Evolutionary conservation across 2,329 filamentous ascomycete genomes (phyloP).

Genomic region (Colletotrichum endophyticum): DNA sequence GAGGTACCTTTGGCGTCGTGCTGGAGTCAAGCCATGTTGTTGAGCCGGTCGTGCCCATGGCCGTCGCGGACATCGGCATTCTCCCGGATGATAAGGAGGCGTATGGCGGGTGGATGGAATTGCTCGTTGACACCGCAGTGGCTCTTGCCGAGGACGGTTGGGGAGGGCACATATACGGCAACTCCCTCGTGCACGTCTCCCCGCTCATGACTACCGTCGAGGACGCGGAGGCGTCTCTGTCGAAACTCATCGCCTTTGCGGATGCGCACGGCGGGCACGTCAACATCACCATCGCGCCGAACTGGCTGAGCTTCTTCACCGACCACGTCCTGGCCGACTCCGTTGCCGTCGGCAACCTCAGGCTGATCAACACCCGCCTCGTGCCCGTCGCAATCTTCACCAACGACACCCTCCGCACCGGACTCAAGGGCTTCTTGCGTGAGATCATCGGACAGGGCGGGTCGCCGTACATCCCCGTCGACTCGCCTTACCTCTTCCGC

Average conservation of each 20-base stretch:
- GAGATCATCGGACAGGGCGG: background rate
- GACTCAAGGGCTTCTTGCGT: background rate
- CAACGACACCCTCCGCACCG: background rate
- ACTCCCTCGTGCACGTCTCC: background rate
- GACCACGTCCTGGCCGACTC: background rate
- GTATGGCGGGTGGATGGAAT: accelerated
- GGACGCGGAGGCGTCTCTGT: background rate
- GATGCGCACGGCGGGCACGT: background rate
- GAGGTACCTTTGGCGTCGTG: background rate
- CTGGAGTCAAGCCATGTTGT: background rate
- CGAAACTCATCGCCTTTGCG: background rate
- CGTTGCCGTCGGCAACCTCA: background rate
- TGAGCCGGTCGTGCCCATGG: background rate
- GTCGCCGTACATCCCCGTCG: background rate
- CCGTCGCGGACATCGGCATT: background rate
- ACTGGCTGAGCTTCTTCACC: background rate
- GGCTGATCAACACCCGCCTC: background rate
- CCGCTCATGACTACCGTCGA: background rate
- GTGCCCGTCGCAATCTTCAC: background rate
- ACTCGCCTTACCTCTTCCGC: background rate
- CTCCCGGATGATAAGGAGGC: accelerated
- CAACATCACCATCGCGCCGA: background rate
- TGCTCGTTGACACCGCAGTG: accelerated
- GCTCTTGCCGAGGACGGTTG: background rate
- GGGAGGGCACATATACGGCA: background rate